These are phyloP conservation scores for Lipomyces oligophaga DNA, from an alignment of 805 yeast genomes.

Conservation along the genomic window DNA sequence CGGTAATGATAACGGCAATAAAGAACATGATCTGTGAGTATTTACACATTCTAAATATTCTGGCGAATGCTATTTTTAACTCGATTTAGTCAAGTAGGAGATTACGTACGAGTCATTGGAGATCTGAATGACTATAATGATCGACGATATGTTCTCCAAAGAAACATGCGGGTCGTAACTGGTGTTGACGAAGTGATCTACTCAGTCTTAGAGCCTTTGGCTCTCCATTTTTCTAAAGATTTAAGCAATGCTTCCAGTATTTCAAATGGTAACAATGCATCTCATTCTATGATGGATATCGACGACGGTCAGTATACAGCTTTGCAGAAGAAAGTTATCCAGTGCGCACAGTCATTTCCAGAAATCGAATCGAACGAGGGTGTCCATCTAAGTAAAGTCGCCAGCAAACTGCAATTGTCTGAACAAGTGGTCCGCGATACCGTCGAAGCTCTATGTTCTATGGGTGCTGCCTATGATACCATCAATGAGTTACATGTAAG, in stretches of 20 bases:
- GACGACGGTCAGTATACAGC: neutral
- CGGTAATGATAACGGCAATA: constrained; percentile 31
- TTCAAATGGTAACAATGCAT: neutral
- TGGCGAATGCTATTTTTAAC: too few relatives aligned
- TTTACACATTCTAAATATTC: too few relatives aligned
- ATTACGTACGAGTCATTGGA: constrained; percentile 52
- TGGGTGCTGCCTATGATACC: constrained; percentile 24
- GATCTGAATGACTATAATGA: constrained; percentile 48
- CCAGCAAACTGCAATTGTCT: constrained; percentile 7
- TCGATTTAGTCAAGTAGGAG: constrained; percentile 30
- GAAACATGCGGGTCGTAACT: constrained; percentile 46
- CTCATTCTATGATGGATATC: neutral
- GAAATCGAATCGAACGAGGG: constrained; percentile 23
- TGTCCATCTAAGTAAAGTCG: constrained; percentile 15
- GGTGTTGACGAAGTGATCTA: constrained; percentile 60
- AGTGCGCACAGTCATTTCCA: constrained; percentile 3
- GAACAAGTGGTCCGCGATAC: constrained; percentile 1
- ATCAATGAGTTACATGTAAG: constrained; percentile 27
- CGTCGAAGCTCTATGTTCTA: constrained; percentile 17
- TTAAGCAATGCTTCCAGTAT: neutral
- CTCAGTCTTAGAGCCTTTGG: constrained; percentile 54
- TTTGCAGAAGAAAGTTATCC: constrained; percentile 21
- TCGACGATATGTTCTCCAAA: constrained; percentile 50
- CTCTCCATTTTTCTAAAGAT: constrained; percentile 18
- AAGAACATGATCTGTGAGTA: too few relatives aligned